Evolutionary conservation across 805 yeast genomes (phyloP).

Genomic region (Saccharomycopsis babjevae): DNA sequence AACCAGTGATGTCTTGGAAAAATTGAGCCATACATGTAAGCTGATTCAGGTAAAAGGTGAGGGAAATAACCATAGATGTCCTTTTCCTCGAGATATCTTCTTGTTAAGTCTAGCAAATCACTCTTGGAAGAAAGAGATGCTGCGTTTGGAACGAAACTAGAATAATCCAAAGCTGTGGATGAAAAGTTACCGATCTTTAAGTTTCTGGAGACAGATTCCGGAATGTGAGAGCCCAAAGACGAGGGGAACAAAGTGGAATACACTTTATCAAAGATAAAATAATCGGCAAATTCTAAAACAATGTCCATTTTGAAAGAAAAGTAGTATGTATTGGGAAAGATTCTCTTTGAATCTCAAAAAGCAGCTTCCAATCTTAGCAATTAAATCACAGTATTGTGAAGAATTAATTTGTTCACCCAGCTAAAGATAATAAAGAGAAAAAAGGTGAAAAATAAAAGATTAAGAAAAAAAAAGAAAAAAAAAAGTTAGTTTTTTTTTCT

Average conservation of each 20-base stretch:
- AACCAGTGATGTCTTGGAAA: conserved; percentile 61
- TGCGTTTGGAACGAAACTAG: background rate
- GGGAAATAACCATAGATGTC: conserved; percentile 58
- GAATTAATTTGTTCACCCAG: too few species aligned
- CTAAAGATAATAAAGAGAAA: too few species aligned
- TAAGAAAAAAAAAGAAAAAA: too few species aligned
- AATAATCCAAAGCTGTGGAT: conserved; percentile 13
- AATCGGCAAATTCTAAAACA: conserved; percentile 71
- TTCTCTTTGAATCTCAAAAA: too few species aligned
- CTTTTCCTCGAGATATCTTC: conserved; percentile 16
- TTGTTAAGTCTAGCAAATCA: conserved; percentile 7
- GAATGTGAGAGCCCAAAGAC: conserved; percentile 31
- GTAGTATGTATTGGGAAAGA: too few species aligned
- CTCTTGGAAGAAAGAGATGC: background rate
- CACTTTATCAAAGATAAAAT: conserved; percentile 59
- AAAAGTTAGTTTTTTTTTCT: too few species aligned
- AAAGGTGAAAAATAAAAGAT: too few species aligned
- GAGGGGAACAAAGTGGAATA: conserved; percentile 65
- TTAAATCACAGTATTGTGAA: too few species aligned
- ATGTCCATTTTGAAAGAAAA: conserved; percentile 58
- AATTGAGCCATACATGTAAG: conserved; percentile 53
- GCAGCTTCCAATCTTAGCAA: too few species aligned
- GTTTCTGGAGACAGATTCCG: conserved; percentile 22
- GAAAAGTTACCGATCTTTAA: conserved; percentile 19
- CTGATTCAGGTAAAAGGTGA: conserved; percentile 43